These are phyloP conservation scores for Barbatosphaeria neglecta DNA, from an alignment of 495 filamentous ascomycete genomes.

Conservation along the genomic window DNA sequence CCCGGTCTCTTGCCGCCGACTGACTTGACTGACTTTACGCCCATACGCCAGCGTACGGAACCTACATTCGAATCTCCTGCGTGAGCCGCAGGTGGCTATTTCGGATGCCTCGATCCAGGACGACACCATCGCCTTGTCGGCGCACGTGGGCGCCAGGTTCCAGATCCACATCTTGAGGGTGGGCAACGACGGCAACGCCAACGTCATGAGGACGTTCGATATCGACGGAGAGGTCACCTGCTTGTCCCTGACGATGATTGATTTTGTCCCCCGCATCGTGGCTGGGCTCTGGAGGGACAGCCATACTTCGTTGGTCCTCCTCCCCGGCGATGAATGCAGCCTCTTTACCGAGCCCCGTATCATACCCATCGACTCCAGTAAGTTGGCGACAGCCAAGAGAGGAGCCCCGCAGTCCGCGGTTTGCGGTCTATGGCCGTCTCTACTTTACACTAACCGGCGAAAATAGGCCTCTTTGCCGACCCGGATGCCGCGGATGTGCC, in stretches of 20 bases:
- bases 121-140: slow-evolving; percentile 21
- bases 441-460: background rate
- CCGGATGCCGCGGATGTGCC: background rate
- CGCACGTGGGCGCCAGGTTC: slow-evolving; percentile 16
- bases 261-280: slow-evolving; percentile 11
- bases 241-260: slow-evolving; percentile 14
- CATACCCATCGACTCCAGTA: slow-evolving; percentile 11
- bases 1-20: background rate
- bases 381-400: too few relatives aligned
- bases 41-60: slow-evolving; percentile 22
- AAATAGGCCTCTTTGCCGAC: background rate
- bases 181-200: slow-evolving; percentile 6
- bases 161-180: slow-evolving; percentile 20
- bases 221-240: slow-evolving; percentile 30
- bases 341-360: background rate
- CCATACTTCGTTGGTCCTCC: slow-evolving; percentile 14
- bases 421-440: too few relatives aligned
- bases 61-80: slow-evolving; percentile 12
- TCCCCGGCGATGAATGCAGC: background rate
- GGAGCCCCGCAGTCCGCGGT: too few relatives aligned
- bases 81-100: slow-evolving; percentile 9
- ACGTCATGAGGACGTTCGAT: slow-evolving; percentile 11
- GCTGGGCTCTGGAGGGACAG: slow-evolving; percentile 17
- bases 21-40: too few relatives aligned
- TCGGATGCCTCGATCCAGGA: slow-evolving; percentile 19